Conservation (phyloP, 768 basidiomycete genomes). For the Lactarius tabidus region DNA sequence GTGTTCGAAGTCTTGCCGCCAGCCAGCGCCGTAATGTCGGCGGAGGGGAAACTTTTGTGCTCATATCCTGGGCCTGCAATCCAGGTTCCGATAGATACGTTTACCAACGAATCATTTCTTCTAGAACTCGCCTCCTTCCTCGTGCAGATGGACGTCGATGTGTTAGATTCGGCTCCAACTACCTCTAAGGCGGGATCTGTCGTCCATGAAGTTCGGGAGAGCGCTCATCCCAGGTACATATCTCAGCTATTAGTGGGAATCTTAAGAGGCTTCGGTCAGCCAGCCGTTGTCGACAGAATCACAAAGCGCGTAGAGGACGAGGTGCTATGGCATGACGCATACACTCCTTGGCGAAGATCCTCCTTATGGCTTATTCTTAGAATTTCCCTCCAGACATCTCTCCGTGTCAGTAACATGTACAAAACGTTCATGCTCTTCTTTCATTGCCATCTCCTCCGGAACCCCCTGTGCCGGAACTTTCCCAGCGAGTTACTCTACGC, state of each 20-base stretch:
- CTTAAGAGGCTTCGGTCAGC: slow-evolving; percentile 37
- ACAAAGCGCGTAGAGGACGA: slow-evolving; percentile 47
- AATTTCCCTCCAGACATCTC: slow-evolving; percentile 38
- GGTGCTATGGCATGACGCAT: slow-evolving; percentile 39
- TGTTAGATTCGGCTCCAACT: slow-evolving; percentile 34
- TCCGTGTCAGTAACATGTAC: slow-evolving; percentile 32
- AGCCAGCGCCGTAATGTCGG: slow-evolving; percentile 35
- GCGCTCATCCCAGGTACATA: slow-evolving; percentile 45
- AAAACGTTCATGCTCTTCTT: slow-evolving; percentile 48
- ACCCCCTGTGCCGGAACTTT: slow-evolving; percentile 29
- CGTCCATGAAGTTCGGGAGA: slow-evolving; percentile 38
- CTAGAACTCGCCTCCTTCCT: slow-evolving; percentile 40
- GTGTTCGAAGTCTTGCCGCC: slow-evolving; percentile 44
- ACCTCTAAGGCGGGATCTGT: slow-evolving; percentile 34
- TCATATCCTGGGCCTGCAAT: slow-evolving; percentile 46
- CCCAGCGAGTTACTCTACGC: slow-evolving; percentile 31
- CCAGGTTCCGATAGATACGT: slow-evolving; percentile 31
- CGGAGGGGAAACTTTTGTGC: slow-evolving; percentile 42
- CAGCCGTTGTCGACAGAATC: slow-evolving; percentile 31
- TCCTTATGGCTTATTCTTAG: slow-evolving; percentile 49
- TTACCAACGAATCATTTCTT: slow-evolving; percentile 33
- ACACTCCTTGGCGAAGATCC: slow-evolving; percentile 47
- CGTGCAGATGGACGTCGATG: slow-evolving; percentile 34
- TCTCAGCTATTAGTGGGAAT: slow-evolving; percentile 48
- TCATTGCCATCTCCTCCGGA: slow-evolving; percentile 11